Conservation (phyloP, 768 basidiomycete genomes). For the Hericium alpestre region DNA sequence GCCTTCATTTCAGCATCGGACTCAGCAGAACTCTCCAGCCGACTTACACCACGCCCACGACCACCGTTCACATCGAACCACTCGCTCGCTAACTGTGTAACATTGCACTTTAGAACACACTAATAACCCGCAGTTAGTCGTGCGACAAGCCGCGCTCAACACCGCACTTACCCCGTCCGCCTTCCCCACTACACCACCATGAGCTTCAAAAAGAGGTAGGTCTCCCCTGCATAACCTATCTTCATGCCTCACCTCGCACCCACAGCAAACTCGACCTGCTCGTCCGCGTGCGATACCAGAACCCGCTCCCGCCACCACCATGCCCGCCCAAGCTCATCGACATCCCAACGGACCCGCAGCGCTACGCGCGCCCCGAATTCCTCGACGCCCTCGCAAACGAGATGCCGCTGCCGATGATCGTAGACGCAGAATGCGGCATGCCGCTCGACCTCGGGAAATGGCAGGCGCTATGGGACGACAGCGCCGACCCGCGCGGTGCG, state of each 20-base stretch:
- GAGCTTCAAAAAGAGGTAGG: conserved; percentile 47
- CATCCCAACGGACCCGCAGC: conserved; percentile 80
- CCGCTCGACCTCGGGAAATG: conserved; percentile 80
- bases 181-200: conserved; percentile 18
- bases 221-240: not conserved
- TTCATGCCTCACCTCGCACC: not conserved
- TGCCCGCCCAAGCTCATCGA: conserved; percentile 93
- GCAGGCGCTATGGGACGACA: conserved; percentile 77
- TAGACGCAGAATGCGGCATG: conserved; percentile 96
- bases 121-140: too few relatives aligned
- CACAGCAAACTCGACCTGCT: conserved; percentile 78
- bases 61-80: too few relatives aligned
- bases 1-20: too few relatives aligned
- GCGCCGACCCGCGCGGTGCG: conserved; percentile 57
- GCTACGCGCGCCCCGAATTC: conserved; percentile 82
- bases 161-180: not conserved
- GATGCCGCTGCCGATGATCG: conserved; percentile 85
- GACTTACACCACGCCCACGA: too few relatives aligned
- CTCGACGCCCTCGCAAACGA: conserved; percentile 72
- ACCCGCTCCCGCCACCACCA: conserved; percentile 91
- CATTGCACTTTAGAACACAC: too few relatives aligned
- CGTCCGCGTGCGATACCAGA: conserved; percentile 86
- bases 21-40: too few relatives aligned
- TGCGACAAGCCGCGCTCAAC: too few relatives aligned
- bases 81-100: too few relatives aligned